Conservation (phyloP, 805 yeast species). For the Candida hispaniensis region DNA sequence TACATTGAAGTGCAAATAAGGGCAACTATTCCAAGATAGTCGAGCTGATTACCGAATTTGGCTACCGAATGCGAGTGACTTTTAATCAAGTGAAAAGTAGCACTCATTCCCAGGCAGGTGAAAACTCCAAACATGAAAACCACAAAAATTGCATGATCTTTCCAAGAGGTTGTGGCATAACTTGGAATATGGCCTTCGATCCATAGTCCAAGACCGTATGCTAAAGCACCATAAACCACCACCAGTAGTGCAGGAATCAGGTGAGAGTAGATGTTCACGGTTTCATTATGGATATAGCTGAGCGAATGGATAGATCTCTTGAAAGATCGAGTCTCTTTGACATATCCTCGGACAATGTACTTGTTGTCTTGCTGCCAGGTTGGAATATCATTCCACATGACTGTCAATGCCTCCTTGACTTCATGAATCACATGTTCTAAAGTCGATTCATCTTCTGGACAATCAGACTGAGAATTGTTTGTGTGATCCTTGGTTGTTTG, state of each 20-base stretch:
- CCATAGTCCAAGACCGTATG: constrained; percentile 13
- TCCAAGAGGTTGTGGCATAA: constrained; percentile 25
- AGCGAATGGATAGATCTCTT: constrained; percentile 39
- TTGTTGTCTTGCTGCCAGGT: constrained; percentile 71
- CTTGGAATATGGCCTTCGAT: constrained; percentile 20
- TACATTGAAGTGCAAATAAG: constrained; percentile 55
- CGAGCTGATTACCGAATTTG: constrained; percentile 54
- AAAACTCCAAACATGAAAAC: constrained; percentile 49
- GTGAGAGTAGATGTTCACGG: constrained; percentile 63
- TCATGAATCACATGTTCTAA: constrained; percentile 8
- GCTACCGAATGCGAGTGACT: constrained; percentile 50
- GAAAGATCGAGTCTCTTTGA: constrained; percentile 43
- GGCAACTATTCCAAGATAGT: constrained; percentile 64
- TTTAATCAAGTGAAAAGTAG: constrained; percentile 56
- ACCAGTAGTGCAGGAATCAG: constrained; percentile 32
- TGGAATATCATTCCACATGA: constrained; percentile 46
- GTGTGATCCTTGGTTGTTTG: no score
- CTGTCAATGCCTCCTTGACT: constrained; percentile 16
- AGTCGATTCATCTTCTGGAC: constrained; percentile 2
- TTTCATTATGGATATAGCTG: constrained; percentile 53
- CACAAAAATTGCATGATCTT: constrained; percentile 43
- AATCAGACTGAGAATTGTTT: no score
- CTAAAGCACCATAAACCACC: constrained; percentile 17
- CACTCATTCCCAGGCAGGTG: constrained; percentile 50
- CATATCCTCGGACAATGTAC: constrained; percentile 53